Evolutionary conservation across 2,329 filamentous ascomycete genomes (phyloP), one percentile per base, ranked within the genome.

Genomic region (Calonectria naviculata): DNA sequence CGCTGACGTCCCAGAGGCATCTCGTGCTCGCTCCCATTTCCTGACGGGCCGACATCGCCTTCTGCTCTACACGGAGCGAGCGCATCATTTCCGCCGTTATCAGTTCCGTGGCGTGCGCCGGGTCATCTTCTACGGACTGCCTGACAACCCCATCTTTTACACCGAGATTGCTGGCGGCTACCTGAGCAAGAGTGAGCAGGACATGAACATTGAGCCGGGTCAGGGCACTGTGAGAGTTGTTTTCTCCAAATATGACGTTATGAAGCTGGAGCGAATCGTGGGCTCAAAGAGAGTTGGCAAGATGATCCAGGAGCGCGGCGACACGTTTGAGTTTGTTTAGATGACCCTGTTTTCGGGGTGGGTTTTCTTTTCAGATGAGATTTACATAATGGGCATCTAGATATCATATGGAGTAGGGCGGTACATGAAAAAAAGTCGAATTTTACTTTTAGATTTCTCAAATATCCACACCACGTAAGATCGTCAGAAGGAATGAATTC

Each of bases 1-100:
- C 82, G 93, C 94, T 0, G 90, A 93, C 54, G 86, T 93, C 9
- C 89, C 92, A 9, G 95, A 97, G 74, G 93, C 95, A 34, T 93
- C 94, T 47, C 91, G 96, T 44, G 95, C 96, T 10, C 89, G 96
- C 28, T 95, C 94, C 15, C 94, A 98, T 81, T 98, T 99, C 83
- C 85, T 95, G 74, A 93, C 87, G 44, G 97, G 95, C 6, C 89
- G 95, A 19, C 94, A 98, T 80, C 91, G 91, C 24, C 89, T 98
- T 21, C 84, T 99, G 44, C 86, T 99, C 19, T 99, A 98, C 84
- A 97, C 95, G 2, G 96, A 97, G 82, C 92, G 97, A 70, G 94
- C 95, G n/a, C 97, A 99, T 83, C 97, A 99, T 83, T 98, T 98
- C 87, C 91, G 95, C 61, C 89, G 97, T n/a, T 95, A 97, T 80